Evolutionary conservation across 106 monocot genomes (phyloP), one percentile per base, ranked within the genome.

Genomic region (Allium fistulosum): DNA sequence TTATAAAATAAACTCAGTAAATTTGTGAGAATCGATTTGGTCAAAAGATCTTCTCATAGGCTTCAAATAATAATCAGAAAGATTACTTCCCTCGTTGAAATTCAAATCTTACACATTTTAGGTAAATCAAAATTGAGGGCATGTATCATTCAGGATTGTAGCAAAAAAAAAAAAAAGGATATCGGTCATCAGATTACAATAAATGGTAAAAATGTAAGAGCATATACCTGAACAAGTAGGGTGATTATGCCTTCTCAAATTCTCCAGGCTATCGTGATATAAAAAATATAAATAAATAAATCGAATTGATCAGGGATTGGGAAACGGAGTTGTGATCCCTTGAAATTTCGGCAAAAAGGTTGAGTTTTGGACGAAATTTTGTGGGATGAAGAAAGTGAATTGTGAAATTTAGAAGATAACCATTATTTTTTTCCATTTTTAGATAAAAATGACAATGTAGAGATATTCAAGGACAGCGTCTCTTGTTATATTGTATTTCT

Each of bases 391-490:
- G 37, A 63, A 63, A n/a, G n/a, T 13, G 8, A 63, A 47, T 47
- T 37, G 46, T 46, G 47, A 17, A 63, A 46, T 13, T 7, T 46
- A 26, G 60, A 7, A 14, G 18, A 14, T 45, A 47, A 47, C 63
- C 63, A 63, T 46, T 12, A 46, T 37, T 37, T 46, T 46, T 63
- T 47, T 47, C 27, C 10, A 11, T 61, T 61, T 61, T 61, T 63
- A 63, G 63, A 13, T 46, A 63, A 63, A 11, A 46, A 15, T 14
- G 15, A n/a, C 37, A 63, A 63, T 8, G 8, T 13, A 63, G 63
- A 63, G 63, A 14, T 46, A 63, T 63, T 63, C 46, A 63, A 63
- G 63, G 63, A 8, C 45, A 14, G 11, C 63, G 37, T 63, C 63
- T 63, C 63, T 46, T 63, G 37, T 3, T 46, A 13, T 45, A 13